phyloP scores from a whole-genome alignment of 2,329 filamentous ascomycete genomes.

The Colletotrichum tabaci region DNA sequence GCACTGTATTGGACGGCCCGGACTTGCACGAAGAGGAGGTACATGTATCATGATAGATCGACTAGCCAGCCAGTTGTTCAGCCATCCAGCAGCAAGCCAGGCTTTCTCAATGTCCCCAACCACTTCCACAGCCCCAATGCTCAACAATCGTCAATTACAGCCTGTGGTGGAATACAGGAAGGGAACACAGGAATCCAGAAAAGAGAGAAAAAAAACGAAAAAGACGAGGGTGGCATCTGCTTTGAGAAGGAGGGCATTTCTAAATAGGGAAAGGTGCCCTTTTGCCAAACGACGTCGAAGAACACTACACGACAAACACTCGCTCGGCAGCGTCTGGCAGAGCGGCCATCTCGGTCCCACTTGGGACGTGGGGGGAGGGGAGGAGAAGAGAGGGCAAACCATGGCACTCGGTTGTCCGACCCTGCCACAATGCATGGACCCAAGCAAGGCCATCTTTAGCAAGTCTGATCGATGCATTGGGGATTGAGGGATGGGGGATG shows the following conservation, averaged over 20 bases:
- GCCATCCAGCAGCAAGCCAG: neutral
- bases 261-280: constrained; percentile 28
- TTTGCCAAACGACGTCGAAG: constrained; percentile 18
- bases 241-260: constrained; percentile 23
- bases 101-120: neutral
- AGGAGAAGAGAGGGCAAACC: constrained; percentile 16
- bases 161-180: neutral
- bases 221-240: constrained; percentile 7
- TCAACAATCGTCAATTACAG: constrained; percentile 22
- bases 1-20: constrained; percentile 16
- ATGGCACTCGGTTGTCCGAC: constrained; percentile 34
- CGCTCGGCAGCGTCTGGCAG: constrained; percentile 15
- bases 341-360: constrained; percentile 34
- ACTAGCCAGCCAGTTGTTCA: neutral
- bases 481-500: too few species aligned
- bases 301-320: constrained; percentile 16
- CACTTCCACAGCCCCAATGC: constrained; percentile 1
- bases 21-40: constrained; percentile 15
- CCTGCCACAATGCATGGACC: constrained; percentile 22
- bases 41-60: constrained; percentile 35
- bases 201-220: neutral
- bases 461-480: neutral
- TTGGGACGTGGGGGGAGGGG: neutral
- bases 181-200: neutral
- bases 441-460: neutral